These are phyloP conservation scores for Rutstroemia sp. DNA, from an alignment of 2,329 filamentous ascomycete genomes.

Conservation along the genomic window DNA sequence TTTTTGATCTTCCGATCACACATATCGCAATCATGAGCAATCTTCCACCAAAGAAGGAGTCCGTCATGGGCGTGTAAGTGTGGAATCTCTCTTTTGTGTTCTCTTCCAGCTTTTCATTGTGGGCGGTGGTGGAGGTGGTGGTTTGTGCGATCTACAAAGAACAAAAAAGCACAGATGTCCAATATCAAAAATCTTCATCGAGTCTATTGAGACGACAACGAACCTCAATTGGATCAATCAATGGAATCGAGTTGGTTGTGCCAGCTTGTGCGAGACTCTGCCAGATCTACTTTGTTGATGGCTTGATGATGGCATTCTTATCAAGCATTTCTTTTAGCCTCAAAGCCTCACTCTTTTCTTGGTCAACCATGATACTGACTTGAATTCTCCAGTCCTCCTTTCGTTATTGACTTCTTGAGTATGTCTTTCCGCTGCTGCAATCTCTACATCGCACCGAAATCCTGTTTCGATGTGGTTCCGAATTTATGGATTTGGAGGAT, in stretches of 20 bases:
- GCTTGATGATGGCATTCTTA: conserved; percentile 15
- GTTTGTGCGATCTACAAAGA: neutral
- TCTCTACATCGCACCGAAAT: conserved; percentile 12
- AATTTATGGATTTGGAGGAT: conserved; percentile 3
- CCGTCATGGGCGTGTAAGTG: conserved; percentile 61
- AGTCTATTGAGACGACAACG: too few relatives aligned
- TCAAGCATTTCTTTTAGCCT: conserved; percentile 12
- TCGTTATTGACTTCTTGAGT: conserved; percentile 98
- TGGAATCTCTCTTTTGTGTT: conserved; percentile 15
- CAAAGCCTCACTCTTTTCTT: conserved; percentile 6
- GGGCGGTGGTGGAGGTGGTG: conserved; percentile 14
- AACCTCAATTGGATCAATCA: too few relatives aligned
- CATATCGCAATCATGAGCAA: conserved; percentile 34
- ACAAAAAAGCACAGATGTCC: neutral
- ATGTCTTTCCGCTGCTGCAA: conserved; percentile 44
- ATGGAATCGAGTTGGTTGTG: too few relatives aligned
- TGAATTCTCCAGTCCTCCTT: conserved; percentile 54
- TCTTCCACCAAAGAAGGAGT: conserved; percentile 46
- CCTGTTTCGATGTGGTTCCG: conserved; percentile 6
- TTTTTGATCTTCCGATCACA: conserved; percentile 38
- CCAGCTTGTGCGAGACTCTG: neutral
- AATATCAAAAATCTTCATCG: too few relatives aligned
- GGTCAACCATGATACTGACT: conserved; percentile 20
- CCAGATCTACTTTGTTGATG: neutral
- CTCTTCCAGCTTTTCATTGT: conserved; percentile 11